These are phyloP conservation scores for Agaricus blazei DNA, from an alignment of 768 basidiomycete genomes.

Conservation along the genomic window DNA sequence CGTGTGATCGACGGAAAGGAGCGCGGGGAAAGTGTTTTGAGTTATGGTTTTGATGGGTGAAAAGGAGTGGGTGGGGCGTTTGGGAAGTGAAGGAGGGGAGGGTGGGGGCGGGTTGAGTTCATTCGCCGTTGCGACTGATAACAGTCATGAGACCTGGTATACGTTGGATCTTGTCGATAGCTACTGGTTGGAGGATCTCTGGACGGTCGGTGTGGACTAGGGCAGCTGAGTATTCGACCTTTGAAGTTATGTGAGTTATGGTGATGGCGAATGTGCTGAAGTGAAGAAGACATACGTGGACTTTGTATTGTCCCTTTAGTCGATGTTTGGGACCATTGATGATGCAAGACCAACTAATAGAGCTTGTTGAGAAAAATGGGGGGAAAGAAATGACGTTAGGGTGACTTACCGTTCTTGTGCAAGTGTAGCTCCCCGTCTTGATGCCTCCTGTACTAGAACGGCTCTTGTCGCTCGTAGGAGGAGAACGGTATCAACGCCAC, in stretches of 20 bases:
- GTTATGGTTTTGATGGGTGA: neutral
- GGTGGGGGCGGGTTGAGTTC: neutral
- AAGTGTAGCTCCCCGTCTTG: constrained; percentile 48
- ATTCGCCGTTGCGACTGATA: constrained; percentile 34
- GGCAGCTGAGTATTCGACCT: constrained; percentile 62
- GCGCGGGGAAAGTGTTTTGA: neutral
- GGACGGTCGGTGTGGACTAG: constrained; percentile 46
- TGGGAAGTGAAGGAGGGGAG: neutral
- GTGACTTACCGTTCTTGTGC: constrained; percentile 60
- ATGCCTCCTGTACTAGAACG: constrained; percentile 44
- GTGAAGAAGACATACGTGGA: constrained; percentile 41
- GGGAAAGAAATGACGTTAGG: constrained; percentile 12
- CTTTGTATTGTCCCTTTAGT: constrained; percentile 49
- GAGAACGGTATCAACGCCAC: constrained; percentile 53
- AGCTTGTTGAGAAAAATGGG: neutral
- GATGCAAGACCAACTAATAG: constrained; percentile 56
- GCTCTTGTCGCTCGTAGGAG: constrained; percentile 53
- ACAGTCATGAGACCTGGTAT: constrained; percentile 78
- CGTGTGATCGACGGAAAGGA: neutral
- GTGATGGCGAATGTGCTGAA: neutral
- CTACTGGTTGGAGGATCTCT: constrained; percentile 61
- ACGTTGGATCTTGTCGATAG: constrained; percentile 51
- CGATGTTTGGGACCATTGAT: constrained; percentile 50
- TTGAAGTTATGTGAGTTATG: neutral
- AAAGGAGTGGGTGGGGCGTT: neutral